These are phyloP conservation scores for Tylopilus subfusipes DNA, from an alignment of 768 basidiomycete species.

Conservation along the genomic window DNA sequence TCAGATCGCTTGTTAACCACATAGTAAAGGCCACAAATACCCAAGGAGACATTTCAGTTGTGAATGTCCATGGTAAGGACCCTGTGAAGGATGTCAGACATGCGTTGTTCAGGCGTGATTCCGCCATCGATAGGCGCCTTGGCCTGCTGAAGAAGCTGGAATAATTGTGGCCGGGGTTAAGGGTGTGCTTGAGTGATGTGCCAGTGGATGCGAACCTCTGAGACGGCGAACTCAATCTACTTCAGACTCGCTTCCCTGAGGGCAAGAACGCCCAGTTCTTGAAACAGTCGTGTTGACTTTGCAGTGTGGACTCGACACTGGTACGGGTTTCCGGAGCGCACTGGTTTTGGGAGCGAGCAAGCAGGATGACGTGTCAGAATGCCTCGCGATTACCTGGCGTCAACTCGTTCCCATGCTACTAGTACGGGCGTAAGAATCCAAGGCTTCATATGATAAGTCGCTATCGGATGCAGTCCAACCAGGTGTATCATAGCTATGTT, in stretches of 20 bases:
- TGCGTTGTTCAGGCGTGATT: constrained; percentile 4
- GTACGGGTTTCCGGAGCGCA: background rate
- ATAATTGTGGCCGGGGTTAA: background rate
- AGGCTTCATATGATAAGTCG: too few species aligned
- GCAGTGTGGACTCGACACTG: background rate
- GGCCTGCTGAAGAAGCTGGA: background rate
- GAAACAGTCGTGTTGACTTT: background rate
- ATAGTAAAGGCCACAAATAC: background rate
- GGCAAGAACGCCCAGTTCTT: background rate
- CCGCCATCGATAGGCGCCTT: constrained; percentile 1
- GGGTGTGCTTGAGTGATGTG: constrained; percentile 1
- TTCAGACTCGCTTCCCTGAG: background rate
- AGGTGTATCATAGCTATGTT: too few species aligned
- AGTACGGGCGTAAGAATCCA: too few species aligned
- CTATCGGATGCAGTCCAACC: too few species aligned
- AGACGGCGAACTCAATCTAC: background rate
- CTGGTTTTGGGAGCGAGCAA: background rate
- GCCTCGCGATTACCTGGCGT: background rate
- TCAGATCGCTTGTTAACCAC: constrained; percentile 2
- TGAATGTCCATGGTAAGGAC: background rate
- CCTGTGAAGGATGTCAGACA: constrained; percentile 7
- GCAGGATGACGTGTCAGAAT: background rate
- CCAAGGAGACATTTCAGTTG: background rate
- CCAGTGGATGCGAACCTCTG: background rate
- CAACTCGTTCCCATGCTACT: background rate